Evolutionary conservation across 1,139 yeast species (phyloP).

Genomic region (Insectozyma bohioensis): DNA sequence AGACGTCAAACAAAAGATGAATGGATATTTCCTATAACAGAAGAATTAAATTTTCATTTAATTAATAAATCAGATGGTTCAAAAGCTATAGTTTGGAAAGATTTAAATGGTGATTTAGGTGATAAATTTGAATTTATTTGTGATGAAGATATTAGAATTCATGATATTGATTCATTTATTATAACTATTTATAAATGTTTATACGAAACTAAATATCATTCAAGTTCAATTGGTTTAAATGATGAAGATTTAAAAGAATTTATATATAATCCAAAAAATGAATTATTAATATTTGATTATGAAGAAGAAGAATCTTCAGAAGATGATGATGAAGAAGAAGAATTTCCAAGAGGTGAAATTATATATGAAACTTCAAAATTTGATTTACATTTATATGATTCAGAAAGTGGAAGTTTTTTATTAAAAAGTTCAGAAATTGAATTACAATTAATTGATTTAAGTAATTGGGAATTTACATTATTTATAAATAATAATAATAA

Average conservation of each 20-base stretch:
- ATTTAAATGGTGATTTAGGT: constrained; percentile 81
- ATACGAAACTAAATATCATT: constrained; percentile 72
- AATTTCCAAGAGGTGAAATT: constrained; percentile 15
- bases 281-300: constrained; percentile 24
- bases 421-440: constrained; percentile 29
- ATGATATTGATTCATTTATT: constrained; percentile 66
- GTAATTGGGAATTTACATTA: constrained; percentile 54
- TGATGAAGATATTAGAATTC: constrained; percentile 56
- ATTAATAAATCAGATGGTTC: constrained; percentile 27
- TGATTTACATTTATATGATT: constrained; percentile 55
- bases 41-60: constrained; percentile 53
- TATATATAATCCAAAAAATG: constrained; percentile 32
- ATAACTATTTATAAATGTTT: constrained; percentile 63
- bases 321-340: constrained; percentile 16
- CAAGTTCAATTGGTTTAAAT: constrained; percentile 48
- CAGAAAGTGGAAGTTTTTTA: constrained; percentile 49
- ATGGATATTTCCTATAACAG: constrained; percentile 66
- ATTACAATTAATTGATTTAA: constrained; percentile 46
- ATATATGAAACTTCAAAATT: constrained; percentile 16
- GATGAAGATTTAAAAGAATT: constrained; percentile 53
- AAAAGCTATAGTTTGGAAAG: constrained; percentile 72
- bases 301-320: constrained; percentile 16
- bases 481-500: constrained; percentile 27
- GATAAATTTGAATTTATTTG: constrained; percentile 82
- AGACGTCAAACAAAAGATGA: constrained; percentile 48